phyloP scores from a whole-genome alignment of 2,329 filamentous ascomycete genomes.

The Coniochaeta ligniaria region DNA sequence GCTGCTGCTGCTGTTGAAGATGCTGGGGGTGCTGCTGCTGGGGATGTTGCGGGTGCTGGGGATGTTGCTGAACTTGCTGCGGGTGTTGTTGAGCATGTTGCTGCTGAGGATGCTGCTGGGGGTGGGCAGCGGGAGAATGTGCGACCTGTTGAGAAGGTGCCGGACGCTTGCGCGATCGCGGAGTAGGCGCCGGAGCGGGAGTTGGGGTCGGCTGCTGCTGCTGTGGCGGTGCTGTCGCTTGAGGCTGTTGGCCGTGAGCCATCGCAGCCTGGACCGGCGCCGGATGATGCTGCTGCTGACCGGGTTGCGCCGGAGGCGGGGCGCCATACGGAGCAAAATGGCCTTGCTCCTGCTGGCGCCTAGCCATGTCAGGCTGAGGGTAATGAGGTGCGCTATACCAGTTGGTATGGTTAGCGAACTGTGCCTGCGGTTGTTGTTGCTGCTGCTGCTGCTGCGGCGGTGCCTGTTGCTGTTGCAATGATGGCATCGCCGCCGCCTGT shows the following conservation, averaged over 20 bases:
- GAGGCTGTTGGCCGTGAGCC: conserved; percentile 14
- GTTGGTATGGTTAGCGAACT: background rate
- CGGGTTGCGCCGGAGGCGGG: conserved; percentile 18
- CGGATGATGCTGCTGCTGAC: conserved; percentile 22
- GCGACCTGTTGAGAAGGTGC: conserved; percentile 8
- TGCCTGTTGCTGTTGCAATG: conserved; percentile 23
- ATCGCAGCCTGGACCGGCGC: conserved; percentile 11
- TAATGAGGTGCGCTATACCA: background rate
- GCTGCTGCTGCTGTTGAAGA: conserved; percentile 20
- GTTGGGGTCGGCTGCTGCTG: conserved; percentile 26
- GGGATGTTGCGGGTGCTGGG: background rate
- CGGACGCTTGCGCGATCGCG: conserved; percentile 27
- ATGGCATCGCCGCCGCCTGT: conserved; percentile 19
- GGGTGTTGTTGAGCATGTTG: conserved; percentile 14
- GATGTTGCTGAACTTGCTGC: conserved; percentile 19
- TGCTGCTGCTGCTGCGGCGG: conserved; percentile 23
- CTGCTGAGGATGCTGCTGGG: conserved; percentile 19
- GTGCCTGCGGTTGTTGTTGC: conserved; percentile 21
- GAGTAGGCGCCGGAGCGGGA: conserved; percentile 27
- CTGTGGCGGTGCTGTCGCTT: conserved; percentile 11
- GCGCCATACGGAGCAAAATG: conserved; percentile 15
- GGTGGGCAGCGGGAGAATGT: conserved; percentile 3
- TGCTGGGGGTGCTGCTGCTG: conserved; percentile 25
- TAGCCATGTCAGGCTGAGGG: conserved; percentile 1
- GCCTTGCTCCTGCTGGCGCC: conserved; percentile 21